These are phyloP conservation scores for Hypericum androsaemum DNA, from an alignment of 345 rosid genomes.

Conservation along the genomic window DNA sequence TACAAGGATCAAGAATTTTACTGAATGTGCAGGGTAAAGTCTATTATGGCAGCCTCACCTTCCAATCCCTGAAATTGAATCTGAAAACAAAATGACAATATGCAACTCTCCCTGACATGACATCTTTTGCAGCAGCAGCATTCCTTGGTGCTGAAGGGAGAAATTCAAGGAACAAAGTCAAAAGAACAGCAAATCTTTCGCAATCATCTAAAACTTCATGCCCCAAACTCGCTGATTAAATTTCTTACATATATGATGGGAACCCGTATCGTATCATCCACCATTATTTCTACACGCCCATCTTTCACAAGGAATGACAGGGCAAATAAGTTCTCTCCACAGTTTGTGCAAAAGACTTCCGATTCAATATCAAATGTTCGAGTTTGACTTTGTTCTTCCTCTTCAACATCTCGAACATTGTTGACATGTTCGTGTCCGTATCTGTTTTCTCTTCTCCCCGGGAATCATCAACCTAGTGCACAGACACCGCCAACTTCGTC, in stretches of 20 bases:
- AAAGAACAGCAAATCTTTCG: background rate
- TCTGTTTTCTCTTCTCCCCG: slow-evolving; percentile 12
- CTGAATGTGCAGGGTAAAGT: background rate
- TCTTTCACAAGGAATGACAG: slow-evolving; percentile 45
- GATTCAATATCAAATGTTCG: slow-evolving; percentile 30
- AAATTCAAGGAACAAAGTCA: background rate
- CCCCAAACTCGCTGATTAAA: background rate
- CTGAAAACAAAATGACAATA: slow-evolving; percentile 82
- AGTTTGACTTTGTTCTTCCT: slow-evolving; percentile 29
- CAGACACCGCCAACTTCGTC: too few species aligned
- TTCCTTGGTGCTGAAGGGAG: slow-evolving; percentile 58
- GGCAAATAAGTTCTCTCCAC: slow-evolving; percentile 46
- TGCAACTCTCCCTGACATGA: slow-evolving; percentile 47
- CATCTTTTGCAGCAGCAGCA: slow-evolving; percentile 53
- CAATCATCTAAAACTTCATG: background rate
- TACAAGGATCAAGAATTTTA: too few species aligned
- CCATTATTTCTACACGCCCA: slow-evolving; percentile 32
- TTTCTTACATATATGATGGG: slow-evolving; percentile 37
- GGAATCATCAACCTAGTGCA: slow-evolving; percentile 19
- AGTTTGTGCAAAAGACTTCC: slow-evolving; percentile 39
- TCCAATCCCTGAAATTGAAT: slow-evolving; percentile 83
- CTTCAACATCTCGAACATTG: slow-evolving; percentile 32
- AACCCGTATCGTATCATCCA: slow-evolving; percentile 26
- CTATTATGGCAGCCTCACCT: slow-evolving; percentile 33
- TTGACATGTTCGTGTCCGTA: slow-evolving; percentile 32